These are phyloP conservation scores for Lindgomyces ingoldianus DNA, from an alignment of 495 filamentous ascomycete genomes.

Conservation along the genomic window DNA sequence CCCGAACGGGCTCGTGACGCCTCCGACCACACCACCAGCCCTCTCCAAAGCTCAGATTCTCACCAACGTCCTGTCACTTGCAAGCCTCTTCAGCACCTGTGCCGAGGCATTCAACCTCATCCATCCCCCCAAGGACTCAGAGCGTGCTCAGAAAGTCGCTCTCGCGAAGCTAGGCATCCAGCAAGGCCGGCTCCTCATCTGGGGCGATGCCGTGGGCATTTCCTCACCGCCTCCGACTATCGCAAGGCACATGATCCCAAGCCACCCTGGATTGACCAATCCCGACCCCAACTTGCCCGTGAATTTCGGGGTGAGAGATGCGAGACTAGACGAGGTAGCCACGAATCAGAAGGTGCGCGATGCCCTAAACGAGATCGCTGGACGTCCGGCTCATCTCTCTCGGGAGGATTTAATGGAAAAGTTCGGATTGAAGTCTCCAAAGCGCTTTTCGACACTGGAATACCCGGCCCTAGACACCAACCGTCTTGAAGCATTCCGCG, in stretches of 20 bases:
- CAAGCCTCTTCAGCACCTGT: slow-evolving; percentile 44
- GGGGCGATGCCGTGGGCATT: slow-evolving; percentile 44
- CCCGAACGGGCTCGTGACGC: slow-evolving; percentile 7
- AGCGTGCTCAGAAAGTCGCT: slow-evolving; percentile 37
- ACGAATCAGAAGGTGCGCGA: slow-evolving; percentile 34
- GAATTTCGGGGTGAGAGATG: slow-evolving; percentile 40
- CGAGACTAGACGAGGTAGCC: slow-evolving; percentile 36
- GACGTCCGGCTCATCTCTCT: slow-evolving; percentile 16
- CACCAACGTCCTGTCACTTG: slow-evolving; percentile 38
- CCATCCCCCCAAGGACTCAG: slow-evolving; percentile 36
- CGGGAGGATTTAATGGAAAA: slow-evolving; percentile 41
- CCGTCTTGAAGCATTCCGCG: slow-evolving; percentile 43
- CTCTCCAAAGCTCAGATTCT: slow-evolving; percentile 37
- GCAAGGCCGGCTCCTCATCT: slow-evolving; percentile 44
- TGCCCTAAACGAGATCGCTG: slow-evolving; percentile 35
- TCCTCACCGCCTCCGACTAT: slow-evolving; percentile 39
- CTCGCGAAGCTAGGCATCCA: slow-evolving; percentile 42
- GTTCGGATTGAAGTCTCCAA: slow-evolving; percentile 43
- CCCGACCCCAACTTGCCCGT: slow-evolving; percentile 41
- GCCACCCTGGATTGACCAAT: slow-evolving; percentile 39
- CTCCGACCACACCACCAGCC: slow-evolving; percentile 12
- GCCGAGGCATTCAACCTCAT: slow-evolving; percentile 45
- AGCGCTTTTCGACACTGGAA: slow-evolving; percentile 24
- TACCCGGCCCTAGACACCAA: slow-evolving; percentile 40
- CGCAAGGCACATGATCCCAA: slow-evolving; percentile 40